A percentile compares a stretch with the other conserved stretches of the same genome.
Conservation (phyloP, 495 filamentous ascomycete genomes). For the Massariosphaeria phaeospora region DNA sequence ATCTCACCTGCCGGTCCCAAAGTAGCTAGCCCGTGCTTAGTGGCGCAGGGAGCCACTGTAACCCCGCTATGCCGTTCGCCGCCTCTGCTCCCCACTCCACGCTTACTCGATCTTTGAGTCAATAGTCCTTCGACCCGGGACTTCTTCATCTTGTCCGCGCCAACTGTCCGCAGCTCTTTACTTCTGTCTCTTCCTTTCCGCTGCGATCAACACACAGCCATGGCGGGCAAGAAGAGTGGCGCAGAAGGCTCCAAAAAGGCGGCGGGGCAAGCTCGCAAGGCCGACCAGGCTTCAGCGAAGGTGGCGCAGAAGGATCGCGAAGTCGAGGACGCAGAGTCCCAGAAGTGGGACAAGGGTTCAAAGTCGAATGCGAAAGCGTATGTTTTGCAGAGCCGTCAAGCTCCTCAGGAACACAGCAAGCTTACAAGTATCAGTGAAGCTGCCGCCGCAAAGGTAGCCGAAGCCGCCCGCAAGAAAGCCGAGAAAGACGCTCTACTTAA, state of each 20-base stretch:
- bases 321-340: conserved; percentile 62
- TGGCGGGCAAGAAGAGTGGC: conserved; percentile 61
- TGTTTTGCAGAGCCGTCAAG: conserved; percentile 28
- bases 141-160: too few species aligned
- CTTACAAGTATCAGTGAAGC: conserved; percentile 59
- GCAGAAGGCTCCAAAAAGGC: conserved; percentile 77
- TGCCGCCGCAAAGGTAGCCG: conserved; percentile 78
- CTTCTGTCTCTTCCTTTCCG: too few species aligned
- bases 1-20: too few species aligned
- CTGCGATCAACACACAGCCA: too few species aligned
- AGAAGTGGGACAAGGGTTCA: conserved; percentile 77
- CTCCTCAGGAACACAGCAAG: neutral
- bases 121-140: too few species aligned
- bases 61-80: neutral
- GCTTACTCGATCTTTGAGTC: too few species aligned
- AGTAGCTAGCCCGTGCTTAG: too few species aligned
- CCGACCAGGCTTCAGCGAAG: conserved; percentile 76
- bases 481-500: conserved; percentile 77
- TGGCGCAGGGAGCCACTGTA: neutral
- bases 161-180: too few species aligned
- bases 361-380: conserved; percentile 86
- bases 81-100: neutral
- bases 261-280: conserved; percentile 86
- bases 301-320: conserved; percentile 64
- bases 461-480: conserved; percentile 80